A percentile compares a stretch with the other conserved stretches of the same genome.
phyloP scores from a whole-genome alignment of 1,139 yeast genomes.

The Spencermartinsiella ligniputridi region DNA sequence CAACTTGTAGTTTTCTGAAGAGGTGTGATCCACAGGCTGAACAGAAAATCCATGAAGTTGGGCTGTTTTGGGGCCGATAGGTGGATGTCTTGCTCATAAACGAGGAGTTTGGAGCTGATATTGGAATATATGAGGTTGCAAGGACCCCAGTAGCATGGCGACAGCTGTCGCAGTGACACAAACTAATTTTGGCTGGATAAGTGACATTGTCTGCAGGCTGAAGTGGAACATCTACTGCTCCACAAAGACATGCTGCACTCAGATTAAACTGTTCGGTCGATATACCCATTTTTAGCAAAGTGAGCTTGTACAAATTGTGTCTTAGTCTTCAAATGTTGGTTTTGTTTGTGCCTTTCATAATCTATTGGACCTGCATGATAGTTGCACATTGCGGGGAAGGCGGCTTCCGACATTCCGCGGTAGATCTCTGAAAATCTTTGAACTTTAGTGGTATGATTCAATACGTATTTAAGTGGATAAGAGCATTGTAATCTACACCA shows the following conservation, averaged over 20 bases:
- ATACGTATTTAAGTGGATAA: no score
- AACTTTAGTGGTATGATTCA: no score
- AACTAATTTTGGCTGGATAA: neutral
- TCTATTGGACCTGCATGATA: no score
- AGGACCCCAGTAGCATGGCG: slow-evolving; percentile 2
- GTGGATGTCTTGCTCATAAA: neutral
- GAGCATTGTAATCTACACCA: no score
- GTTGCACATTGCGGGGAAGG: no score
- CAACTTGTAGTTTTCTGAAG: neutral
- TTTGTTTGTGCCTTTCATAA: no score
- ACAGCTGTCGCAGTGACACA: slow-evolving; percentile 3
- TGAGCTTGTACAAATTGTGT: no score
- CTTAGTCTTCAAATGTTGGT: no score
- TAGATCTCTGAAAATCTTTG: no score
- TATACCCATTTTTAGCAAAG: no score
- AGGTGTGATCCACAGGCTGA: neutral
- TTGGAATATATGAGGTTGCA: neutral
- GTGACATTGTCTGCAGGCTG: neutral
- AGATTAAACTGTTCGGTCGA: no score
- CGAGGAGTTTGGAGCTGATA: neutral
- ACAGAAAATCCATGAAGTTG: neutral
- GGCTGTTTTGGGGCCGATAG: neutral
- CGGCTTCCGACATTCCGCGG: no score
- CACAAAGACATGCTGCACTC: neutral
- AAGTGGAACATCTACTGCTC: neutral